These are phyloP conservation scores for Lophium mytilinum DNA, from an alignment of 495 filamentous ascomycete species.

Conservation along the genomic window DNA sequence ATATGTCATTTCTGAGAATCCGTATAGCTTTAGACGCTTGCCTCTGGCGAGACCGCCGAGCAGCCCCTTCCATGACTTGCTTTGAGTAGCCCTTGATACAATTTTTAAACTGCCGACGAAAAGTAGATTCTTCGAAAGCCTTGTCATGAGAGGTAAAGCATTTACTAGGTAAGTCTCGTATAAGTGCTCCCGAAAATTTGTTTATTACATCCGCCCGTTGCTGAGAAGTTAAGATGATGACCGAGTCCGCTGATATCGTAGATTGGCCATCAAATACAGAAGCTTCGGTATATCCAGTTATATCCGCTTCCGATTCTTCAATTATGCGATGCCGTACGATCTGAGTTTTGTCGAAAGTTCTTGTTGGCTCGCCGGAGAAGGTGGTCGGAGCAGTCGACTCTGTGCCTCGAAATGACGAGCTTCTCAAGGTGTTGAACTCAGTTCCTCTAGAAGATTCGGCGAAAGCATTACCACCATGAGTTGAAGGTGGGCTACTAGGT, in stretches of 20 bases:
- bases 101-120: background rate
- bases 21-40: background rate
- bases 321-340: background rate
- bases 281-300: background rate
- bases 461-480: constrained; percentile 38
- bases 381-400: too few relatives aligned
- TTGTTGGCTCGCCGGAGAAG: too few relatives aligned
- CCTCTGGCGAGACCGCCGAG: background rate
- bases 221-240: background rate
- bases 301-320: background rate
- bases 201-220: background rate
- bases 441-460: too few relatives aligned
- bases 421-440: too few relatives aligned
- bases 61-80: background rate
- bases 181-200: background rate
- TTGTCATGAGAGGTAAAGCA: background rate
- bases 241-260: background rate
- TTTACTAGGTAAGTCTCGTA: background rate
- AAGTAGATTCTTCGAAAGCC: background rate
- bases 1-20: background rate
- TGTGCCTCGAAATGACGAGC: too few relatives aligned
- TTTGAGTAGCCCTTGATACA: constrained; percentile 1
- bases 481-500: constrained; percentile 63
- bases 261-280: background rate
- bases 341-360: too few relatives aligned